Evolutionary conservation across 176 grass and related monocot species (phyloP).

Genomic region (Hordeum marinum): DNA sequence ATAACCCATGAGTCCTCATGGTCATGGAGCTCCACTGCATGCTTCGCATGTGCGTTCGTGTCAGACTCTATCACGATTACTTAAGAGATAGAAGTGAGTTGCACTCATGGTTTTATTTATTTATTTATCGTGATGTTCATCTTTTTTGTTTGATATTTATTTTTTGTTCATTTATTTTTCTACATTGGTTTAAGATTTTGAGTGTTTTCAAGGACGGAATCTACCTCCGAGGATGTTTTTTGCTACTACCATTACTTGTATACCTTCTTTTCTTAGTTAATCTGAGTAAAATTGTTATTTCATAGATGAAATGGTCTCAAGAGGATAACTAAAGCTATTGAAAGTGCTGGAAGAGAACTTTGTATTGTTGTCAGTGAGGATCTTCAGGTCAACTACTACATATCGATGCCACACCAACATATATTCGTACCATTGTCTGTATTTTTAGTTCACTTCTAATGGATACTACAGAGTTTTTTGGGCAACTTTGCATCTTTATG

Average conservation of each 20-base stretch:
- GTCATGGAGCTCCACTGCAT: no score
- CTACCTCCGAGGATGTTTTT: conserved; percentile 62
- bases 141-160: no score
- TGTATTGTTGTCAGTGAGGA: conserved; percentile 76
- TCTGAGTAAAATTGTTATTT: conserved; percentile 23
- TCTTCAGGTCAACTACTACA: conserved; percentile 58
- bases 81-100: no score
- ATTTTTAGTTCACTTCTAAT: conserved; percentile 4
- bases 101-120: no score
- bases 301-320: conserved; percentile 63
- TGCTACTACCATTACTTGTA: not conserved
- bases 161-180: not conserved
- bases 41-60: no score
- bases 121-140: no score
- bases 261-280: conserved; percentile 12
- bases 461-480: conserved; percentile 9
- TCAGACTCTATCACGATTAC: no score
- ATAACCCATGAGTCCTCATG: no score
- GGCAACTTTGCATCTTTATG: not conserved
- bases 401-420: not conserved
- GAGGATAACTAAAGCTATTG: conserved; percentile 61
- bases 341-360: conserved; percentile 83
- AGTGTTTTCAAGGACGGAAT: conserved; percentile 52
- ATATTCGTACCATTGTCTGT: not conserved
- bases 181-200: conserved; percentile 1